Evolutionary conservation across 2,329 filamentous ascomycete genomes (phyloP), one percentile per base, ranked within the genome.

Genomic region (Microdochium paspali): DNA sequence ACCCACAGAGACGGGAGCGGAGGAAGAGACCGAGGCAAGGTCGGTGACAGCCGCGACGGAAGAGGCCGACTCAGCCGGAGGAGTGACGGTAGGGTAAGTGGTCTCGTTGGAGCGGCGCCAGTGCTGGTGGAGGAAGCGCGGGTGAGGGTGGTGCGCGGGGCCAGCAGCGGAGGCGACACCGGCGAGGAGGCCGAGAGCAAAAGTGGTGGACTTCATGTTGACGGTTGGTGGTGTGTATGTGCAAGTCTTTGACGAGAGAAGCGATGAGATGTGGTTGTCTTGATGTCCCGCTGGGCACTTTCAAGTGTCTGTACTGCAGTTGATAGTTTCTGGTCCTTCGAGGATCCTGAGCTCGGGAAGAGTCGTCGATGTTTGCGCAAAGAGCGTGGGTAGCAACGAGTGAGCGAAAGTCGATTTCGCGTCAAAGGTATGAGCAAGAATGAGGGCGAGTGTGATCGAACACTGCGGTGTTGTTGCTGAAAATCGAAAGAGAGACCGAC

Each of bases 341-440:
- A 40, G 24, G 44, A 47, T 44, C 55, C 57, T 55, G 46, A 56
- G 61, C 58, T 59, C 54, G 54, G 47, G 49, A 49, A 24, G 48
- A 51, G 54, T 52, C 51, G 59, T 58, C 58, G 52, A 63, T 60
- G 35, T 7, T 7, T 28, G 10, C 35, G 35, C 35, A 40, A 40
- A 40, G 35, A 40, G 35, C 35, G 35, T 40, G 35, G 35, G 35
- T 40, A 20, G 15, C 31, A 18, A 21, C 4, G 30, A 59, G 56
- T 51, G 56, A 63, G 61, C 61, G 61, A 62, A 64, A 64, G 55
- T 63, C 60, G 58, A 63, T 62, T 63, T 56, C 61, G 61, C 61
- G 47, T 40, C 35, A 50, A 50, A 49, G 51, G n/a, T 54, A 56
- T 59, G 56, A 58, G 47, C 50, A 52, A 51, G 47, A 53, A 54